Conservation (phyloP, 768 basidiomycete genomes). For the Phallus indusiatus region DNA sequence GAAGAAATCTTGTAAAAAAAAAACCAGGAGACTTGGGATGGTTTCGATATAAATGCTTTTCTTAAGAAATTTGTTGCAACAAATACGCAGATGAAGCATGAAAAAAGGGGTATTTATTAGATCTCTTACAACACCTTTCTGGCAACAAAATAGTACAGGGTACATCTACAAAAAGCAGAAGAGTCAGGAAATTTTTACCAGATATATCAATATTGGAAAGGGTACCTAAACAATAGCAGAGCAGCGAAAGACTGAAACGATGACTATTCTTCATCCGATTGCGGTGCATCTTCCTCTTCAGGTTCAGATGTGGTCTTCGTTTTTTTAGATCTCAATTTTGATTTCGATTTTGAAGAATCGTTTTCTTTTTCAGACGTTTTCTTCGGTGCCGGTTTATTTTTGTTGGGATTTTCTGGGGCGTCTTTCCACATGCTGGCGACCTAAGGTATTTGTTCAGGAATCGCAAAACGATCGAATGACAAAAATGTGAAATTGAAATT, state of each 20-base stretch:
- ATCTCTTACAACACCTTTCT: neutral
- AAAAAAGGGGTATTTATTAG: neutral
- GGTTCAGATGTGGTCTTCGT: neutral
- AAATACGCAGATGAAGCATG: neutral
- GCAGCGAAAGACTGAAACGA: neutral
- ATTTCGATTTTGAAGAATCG: conserved; percentile 38
- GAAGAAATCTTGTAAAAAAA: no score
- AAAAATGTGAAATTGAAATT: neutral
- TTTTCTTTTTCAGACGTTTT: conserved; percentile 26
- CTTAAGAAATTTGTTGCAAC: no score
- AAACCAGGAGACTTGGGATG: no score
- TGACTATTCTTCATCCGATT: neutral
- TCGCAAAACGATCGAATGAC: neutral
- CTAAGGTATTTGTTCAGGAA: conserved; percentile 21
- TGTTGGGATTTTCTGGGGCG: conserved; percentile 55
- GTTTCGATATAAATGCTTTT: no score
- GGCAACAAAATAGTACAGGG: neutral
- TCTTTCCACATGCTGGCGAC: conserved; percentile 49
- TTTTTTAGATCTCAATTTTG: conserved; percentile 17
- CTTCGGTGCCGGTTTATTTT: conserved; percentile 24
- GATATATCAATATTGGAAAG: neutral
- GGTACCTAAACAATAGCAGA: neutral
- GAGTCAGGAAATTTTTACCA: neutral
- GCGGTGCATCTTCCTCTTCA: conserved; percentile 8
- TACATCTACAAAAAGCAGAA: neutral